These are phyloP conservation scores for Phytopythium helicoides DNA, from an alignment of 352 stramenopile genomes.

Conservation along the genomic window DNA sequence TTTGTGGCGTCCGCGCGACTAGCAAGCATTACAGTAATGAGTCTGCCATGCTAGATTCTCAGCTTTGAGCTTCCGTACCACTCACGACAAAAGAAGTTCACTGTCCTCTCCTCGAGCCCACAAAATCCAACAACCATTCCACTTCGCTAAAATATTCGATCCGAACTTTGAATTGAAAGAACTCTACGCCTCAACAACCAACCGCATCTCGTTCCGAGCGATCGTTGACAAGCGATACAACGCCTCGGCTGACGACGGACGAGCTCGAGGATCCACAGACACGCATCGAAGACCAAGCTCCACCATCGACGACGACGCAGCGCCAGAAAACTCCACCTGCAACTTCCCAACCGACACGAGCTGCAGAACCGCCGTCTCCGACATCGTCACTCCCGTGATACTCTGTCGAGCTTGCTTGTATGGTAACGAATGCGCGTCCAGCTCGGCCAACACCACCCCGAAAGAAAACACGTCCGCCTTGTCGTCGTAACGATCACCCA, in stretches of 20 bases:
- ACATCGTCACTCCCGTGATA: slow-evolving; percentile 8
- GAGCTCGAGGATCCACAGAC: slow-evolving; percentile 25
- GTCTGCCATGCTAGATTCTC: no score
- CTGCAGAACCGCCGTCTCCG: slow-evolving; percentile 43
- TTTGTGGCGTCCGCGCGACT: no score
- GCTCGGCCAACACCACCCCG: slow-evolving; percentile 38
- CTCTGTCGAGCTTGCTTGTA: slow-evolving; percentile 25
- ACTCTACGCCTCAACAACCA: neutral
- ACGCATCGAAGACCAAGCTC: slow-evolving; percentile 31
- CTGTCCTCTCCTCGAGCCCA: no score
- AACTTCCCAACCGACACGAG: slow-evolving; percentile 39
- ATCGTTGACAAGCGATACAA: slow-evolving; percentile 25
- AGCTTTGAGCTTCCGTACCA: no score
- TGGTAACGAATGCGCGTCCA: slow-evolving; percentile 27
- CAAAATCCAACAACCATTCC: no score
- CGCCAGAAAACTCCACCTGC: slow-evolving; percentile 31
- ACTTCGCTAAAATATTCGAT: no score
- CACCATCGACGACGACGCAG: slow-evolving; percentile 17
- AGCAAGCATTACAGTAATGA: no score
- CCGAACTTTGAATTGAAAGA: no score
- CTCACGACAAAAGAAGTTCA: no score
- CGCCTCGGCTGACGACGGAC: slow-evolving; percentile 34
- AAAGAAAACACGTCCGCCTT: slow-evolving; percentile 53
- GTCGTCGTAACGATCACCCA: slow-evolving; percentile 36
- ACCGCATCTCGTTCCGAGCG: neutral